These are phyloP conservation scores for Emergomyces africanus DNA, from an alignment of 2,329 filamentous ascomycete species.

Conservation along the genomic window DNA sequence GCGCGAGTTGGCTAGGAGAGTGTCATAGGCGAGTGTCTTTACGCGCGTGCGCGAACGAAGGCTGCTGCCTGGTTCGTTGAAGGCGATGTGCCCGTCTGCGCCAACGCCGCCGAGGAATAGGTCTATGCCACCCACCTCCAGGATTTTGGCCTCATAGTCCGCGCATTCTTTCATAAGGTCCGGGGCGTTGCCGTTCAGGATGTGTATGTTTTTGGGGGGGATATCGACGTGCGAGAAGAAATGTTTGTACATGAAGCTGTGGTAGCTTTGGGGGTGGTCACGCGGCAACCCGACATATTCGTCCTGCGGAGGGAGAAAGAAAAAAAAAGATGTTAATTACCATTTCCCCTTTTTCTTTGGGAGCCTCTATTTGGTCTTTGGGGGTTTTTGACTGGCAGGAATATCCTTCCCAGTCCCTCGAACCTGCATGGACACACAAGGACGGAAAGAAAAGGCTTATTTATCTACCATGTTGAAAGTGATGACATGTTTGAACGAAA, in stretches of 20 bases:
- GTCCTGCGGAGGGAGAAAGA: slow-evolving; percentile 42
- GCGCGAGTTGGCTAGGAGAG: slow-evolving; percentile 70
- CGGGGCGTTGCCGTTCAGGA: slow-evolving; percentile 66
- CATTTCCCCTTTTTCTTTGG: not conserved
- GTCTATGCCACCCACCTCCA: slow-evolving; percentile 63
- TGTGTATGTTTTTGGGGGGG: slow-evolving; percentile 68
- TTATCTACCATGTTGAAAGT: slow-evolving; percentile 74
- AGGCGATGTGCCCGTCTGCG: slow-evolving; percentile 77
- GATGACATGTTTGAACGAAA: slow-evolving; percentile 78
- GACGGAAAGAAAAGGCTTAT: not conserved
- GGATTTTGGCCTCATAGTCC: slow-evolving; percentile 67
- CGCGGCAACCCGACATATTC: slow-evolving; percentile 76
- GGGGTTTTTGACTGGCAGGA: not conserved
- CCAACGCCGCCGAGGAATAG: slow-evolving; percentile 77
- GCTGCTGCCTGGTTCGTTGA: slow-evolving; percentile 79
- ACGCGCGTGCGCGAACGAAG: slow-evolving; percentile 66
- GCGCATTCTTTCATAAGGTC: slow-evolving; percentile 66
- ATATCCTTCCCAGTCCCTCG: not conserved
- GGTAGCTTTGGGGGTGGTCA: slow-evolving; percentile 75
- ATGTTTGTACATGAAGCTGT: slow-evolving; percentile 87
- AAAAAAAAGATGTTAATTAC: slow-evolving; percentile 1
- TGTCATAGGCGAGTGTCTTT: slow-evolving; percentile 79
- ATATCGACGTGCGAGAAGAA: slow-evolving; percentile 82
- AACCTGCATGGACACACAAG: not conserved
- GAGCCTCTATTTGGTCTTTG: not conserved